Evolutionary conservation across 2,329 filamentous ascomycete species (phyloP).

Genomic region (Sporothrix euskadiensis): DNA sequence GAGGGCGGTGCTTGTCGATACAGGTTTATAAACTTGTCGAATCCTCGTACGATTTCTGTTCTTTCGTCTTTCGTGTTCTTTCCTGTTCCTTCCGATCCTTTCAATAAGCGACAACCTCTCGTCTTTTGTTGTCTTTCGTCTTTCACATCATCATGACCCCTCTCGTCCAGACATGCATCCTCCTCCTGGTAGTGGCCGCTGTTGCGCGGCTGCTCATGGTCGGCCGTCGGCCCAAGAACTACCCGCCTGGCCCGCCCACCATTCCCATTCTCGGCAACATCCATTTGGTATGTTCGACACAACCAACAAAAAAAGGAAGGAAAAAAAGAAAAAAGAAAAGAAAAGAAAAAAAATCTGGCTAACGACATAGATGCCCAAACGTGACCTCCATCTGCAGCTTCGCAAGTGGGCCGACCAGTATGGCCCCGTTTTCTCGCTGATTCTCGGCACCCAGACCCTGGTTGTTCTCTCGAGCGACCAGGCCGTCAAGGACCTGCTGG

Average conservation of each 20-base stretch:
- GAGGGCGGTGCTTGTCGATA: background rate
- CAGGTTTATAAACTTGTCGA: background rate
- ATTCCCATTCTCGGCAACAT: slow-evolving; percentile 38
- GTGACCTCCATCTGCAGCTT: slow-evolving; percentile 46
- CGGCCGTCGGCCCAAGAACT: slow-evolving; percentile 22
- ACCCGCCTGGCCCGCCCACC: slow-evolving; percentile 37
- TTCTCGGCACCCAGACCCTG: slow-evolving; percentile 50
- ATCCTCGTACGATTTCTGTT: background rate
- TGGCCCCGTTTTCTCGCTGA: slow-evolving; percentile 52
- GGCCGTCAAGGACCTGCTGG: slow-evolving; percentile 52
- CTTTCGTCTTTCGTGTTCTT: background rate
- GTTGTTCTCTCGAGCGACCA: slow-evolving; percentile 41
- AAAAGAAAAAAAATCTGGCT: background rate
- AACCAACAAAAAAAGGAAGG: too few relatives aligned
- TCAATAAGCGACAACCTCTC: background rate
- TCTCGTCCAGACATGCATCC: background rate
- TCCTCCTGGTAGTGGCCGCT: background rate
- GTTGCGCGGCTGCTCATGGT: slow-evolving; percentile 21
- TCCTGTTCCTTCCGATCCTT: background rate
- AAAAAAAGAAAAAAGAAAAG: too few relatives aligned
- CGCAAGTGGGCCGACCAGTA: slow-evolving; percentile 56
- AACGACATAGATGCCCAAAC: slow-evolving; percentile 15
- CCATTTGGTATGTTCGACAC: slow-evolving; percentile 37
- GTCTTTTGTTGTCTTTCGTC: background rate
- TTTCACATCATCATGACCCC: background rate